Conservation (phyloP, 306 rosid genomes). For the Casuarina cunninghamiana region DNA sequence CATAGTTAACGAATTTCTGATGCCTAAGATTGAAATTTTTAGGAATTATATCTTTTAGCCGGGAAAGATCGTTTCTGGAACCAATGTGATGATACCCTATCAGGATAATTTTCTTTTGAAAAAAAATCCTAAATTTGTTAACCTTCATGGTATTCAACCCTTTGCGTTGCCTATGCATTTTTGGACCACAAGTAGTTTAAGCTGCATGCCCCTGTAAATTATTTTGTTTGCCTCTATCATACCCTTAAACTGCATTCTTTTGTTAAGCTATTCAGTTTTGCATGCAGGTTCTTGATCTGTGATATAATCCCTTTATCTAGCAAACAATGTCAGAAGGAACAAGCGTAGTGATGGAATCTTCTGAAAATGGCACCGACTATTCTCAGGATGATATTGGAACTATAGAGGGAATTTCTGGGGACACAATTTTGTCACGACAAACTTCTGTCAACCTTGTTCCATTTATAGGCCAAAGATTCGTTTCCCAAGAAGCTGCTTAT, state of each 20-base stretch:
- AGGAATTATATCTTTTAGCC: neutral
- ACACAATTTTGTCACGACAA: conserved; percentile 71
- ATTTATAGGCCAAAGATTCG: conserved; percentile 74
- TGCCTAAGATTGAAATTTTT: neutral
- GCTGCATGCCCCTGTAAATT: neutral
- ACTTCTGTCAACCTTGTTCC: conserved; percentile 84
- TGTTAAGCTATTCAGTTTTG: conserved; percentile 9
- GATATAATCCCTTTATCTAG: conserved; percentile 15
- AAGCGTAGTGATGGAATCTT: conserved; percentile 62
- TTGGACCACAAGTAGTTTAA: conserved; percentile 9
- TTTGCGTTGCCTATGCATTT: neutral
- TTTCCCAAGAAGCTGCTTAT: conserved; percentile 88
- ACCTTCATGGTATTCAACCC: conserved; percentile 7
- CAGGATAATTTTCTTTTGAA: neutral
- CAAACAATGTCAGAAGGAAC: conserved; percentile 62
- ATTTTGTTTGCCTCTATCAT: conserved; percentile 15
- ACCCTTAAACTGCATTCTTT: neutral
- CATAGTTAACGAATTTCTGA: neutral
- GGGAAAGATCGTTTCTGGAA: neutral
- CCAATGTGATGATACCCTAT: conserved; percentile 10
- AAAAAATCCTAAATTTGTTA: neutral
- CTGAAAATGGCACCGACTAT: conserved; percentile 74
- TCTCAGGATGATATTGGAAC: conserved; percentile 76
- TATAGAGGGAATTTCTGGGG: conserved; percentile 59
- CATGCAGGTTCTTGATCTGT: conserved; percentile 31